Percentiles rank a stretch among this genome's conserved stretches.
Evolutionary conservation across 2,329 filamentous ascomycete species (phyloP).

Genomic region (Apiospora hydei): DNA sequence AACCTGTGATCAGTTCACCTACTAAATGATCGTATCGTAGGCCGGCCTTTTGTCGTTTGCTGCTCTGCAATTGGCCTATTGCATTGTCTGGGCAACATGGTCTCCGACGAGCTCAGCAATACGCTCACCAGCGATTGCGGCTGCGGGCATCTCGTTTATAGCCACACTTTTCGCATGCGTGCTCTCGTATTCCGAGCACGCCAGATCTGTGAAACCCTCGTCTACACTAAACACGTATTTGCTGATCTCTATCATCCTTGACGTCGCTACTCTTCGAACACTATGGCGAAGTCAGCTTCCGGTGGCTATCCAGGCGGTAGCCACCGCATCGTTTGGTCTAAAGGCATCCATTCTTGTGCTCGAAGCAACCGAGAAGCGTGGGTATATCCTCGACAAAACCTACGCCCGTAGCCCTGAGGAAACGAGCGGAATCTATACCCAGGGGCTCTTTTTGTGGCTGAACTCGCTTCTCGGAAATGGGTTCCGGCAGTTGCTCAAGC

Average conservation of each 20-base stretch:
- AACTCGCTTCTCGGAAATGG: conserved; percentile 46
- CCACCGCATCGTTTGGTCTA: conserved; percentile 44
- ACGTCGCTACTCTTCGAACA: conserved; percentile 44
- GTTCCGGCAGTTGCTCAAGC: conserved; percentile 44
- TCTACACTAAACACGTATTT: conserved; percentile 45
- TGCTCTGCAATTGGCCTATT: conserved; percentile 42
- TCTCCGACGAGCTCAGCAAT: conserved; percentile 29
- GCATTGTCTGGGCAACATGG: conserved; percentile 43
- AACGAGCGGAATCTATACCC: conserved; percentile 48
- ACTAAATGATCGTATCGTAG: conserved; percentile 29
- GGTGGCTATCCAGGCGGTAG: conserved; percentile 41
- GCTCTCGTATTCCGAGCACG: conserved; percentile 43
- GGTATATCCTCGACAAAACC: conserved; percentile 40
- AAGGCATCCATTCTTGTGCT: conserved; percentile 47
- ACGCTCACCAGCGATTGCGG: conserved; percentile 40
- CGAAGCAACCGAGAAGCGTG: conserved; percentile 49
- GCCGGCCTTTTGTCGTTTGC: conserved; percentile 38
- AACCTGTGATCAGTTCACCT: background rate
- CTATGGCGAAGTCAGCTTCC: conserved; percentile 42
- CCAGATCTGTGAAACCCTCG: conserved; percentile 43
- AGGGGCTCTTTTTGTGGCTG: conserved; percentile 49
- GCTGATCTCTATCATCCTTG: conserved; percentile 44
- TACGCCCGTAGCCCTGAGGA: conserved; percentile 44
- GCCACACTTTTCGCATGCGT: conserved; percentile 43
- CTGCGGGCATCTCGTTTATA: conserved; percentile 42